These are phyloP conservation scores for Arctium minus DNA, from an alignment of 129 eudicot genomes.

Conservation along the genomic window DNA sequence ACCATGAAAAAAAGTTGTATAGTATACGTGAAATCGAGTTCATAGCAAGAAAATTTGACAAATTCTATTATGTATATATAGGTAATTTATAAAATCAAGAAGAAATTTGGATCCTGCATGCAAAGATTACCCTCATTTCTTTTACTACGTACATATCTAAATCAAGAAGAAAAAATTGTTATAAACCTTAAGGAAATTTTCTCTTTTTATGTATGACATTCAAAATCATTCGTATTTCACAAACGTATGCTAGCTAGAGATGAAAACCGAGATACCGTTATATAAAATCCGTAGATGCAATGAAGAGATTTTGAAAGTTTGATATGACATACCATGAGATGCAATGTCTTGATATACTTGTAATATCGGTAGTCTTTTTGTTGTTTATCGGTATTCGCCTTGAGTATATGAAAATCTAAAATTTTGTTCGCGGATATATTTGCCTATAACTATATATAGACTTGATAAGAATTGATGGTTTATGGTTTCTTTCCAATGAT, in stretches of 20 bases:
- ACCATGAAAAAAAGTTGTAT: background rate
- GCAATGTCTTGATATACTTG: conserved; percentile 14
- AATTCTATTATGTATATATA: background rate
- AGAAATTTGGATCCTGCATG: background rate
- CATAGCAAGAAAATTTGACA: background rate
- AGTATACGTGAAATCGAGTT: no score
- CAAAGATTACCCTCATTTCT: background rate
- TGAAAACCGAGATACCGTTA: background rate
- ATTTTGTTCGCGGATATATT: background rate
- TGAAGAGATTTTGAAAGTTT: background rate
- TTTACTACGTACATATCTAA: background rate
- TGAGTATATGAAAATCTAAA: background rate
- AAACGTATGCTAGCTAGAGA: background rate
- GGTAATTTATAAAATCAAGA: background rate
- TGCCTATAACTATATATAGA: background rate
- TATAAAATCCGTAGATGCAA: background rate
- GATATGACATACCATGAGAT: conserved; percentile 22
- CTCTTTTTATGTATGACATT: background rate
- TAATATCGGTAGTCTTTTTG: background rate
- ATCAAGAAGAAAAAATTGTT: background rate
- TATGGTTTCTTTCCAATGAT: background rate
- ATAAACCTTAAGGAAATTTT: background rate
- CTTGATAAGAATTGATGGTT: background rate
- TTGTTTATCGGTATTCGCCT: background rate
- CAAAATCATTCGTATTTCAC: no score